Conservation (phyloP, 2,329 filamentous ascomycete genomes). For the Scedosporium dehoogii region DNA sequence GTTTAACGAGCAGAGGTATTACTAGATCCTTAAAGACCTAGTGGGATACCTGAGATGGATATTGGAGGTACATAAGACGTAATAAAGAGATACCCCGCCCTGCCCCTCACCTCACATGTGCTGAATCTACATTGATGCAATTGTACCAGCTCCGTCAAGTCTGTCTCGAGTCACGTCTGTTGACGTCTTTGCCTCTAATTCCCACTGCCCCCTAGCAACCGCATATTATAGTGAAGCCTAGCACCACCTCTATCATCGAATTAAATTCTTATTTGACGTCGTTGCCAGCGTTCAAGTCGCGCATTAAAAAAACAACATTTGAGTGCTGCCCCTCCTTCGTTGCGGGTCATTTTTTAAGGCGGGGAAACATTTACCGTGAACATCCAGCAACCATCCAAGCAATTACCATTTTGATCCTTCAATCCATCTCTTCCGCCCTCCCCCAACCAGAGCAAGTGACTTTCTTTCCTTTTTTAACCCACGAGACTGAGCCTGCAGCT, state of each 20-base stretch:
- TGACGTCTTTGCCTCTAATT: no score
- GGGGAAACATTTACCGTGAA: constrained; percentile 1
- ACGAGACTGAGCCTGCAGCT: background rate
- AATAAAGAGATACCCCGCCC: background rate
- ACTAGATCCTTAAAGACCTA: background rate
- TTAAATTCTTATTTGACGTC: no score
- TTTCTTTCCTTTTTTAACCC: background rate
- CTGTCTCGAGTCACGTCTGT: background rate
- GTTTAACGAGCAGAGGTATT: background rate
- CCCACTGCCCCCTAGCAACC: no score
- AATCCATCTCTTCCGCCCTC: background rate
- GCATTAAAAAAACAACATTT: constrained; percentile 4
- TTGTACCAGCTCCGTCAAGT: background rate
- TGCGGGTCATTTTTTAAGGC: constrained; percentile 7
- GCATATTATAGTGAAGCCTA: no score
- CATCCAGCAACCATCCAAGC: background rate
- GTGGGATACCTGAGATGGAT: background rate
- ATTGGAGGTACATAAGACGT: background rate
- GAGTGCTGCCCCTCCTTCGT: constrained; percentile 2
- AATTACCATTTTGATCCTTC: background rate
- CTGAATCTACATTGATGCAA: background rate
- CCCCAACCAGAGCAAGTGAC: background rate
- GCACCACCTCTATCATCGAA: no score
- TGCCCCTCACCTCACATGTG: background rate
- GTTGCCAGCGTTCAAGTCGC: background rate